Base-by-base conservation (phyloP, 441 rosid species). In the Populus tomentosa region DNA sequence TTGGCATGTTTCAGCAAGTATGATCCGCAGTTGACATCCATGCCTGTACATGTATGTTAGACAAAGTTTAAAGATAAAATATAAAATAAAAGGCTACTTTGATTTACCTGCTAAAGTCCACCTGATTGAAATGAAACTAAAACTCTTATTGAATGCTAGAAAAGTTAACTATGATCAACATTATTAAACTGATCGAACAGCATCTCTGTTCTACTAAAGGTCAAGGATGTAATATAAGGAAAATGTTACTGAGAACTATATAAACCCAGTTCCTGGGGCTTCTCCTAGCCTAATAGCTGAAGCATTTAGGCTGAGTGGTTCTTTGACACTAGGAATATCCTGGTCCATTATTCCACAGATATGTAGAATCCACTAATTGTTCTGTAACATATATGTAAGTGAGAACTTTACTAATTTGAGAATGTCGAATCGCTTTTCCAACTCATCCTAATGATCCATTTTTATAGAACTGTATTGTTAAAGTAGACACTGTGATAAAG, bases 1-100 rank as follows among this genome's bases (percentile, higher is more conserved):
- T 91, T 90, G 24, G 97, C 80, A 82, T 93, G 87, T 10, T 90
- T 81, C 68, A 59, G 88, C 84, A 95, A 76, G 84, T 87, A 95
- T 63, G 91, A 74, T 65, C 97, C 99, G 70, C 99, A 95, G 79
- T 94, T 91, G 80, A 95, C 85, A 85, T 95, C 99, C 89, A 95
- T 84, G 62, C 97, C 98, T 94, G 85, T 78, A 65, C 14, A 65
- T 30, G 14, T 67, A 40, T 35, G 11, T 64, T 38, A 40, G 74
- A 73, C 50, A 61, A 73, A 7, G 33, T 38, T 68, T 14, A 33
- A n/a, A 28, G 0, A 69, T 42, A 53, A 53, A 18, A 53, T 0
- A 16, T 5, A 53, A 53, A 18, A 53, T 16, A 16, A 53, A 53
- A 2, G 14, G 61, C 61, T 16, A 53, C 61, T 5, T 53, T 14